Evolutionary conservation across 306 rosid genomes (phyloP).

Genomic region (Abrus pulchellus): DNA sequence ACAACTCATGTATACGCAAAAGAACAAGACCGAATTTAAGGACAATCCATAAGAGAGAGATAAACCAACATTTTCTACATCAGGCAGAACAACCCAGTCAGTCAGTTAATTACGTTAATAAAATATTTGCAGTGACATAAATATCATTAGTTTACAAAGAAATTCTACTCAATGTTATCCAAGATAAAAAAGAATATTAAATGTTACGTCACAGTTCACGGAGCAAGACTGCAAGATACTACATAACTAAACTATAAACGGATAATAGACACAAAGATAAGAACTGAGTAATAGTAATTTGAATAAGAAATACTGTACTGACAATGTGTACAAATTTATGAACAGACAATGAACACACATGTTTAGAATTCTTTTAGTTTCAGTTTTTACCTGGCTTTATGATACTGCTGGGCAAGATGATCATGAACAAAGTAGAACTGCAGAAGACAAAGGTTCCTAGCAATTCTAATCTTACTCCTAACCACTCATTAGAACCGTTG

Average conservation of each 20-base stretch:
- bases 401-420: conserved; percentile 72
- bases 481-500: conserved; percentile 76
- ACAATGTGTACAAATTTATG: background rate
- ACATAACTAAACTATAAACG: background rate
- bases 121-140: background rate
- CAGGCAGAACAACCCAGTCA: conserved; percentile 9
- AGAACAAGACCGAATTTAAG: conserved; percentile 68
- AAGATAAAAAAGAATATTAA: background rate
- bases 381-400: conserved; percentile 70
- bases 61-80: conserved; percentile 79
- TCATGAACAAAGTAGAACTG: conserved; percentile 76
- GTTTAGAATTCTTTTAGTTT: background rate
- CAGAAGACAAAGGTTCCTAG: conserved; percentile 73
- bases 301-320: background rate
- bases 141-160: background rate
- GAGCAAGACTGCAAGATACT: background rate
- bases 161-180: background rate
- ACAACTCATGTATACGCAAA: conserved; percentile 68
- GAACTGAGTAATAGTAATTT: background rate
- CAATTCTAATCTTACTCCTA: conserved; percentile 77
- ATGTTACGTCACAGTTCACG: background rate
- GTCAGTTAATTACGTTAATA: conserved; percentile 1
- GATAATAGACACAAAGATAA: background rate
- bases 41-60: conserved; percentile 85
- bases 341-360: too few species aligned